Evolutionary conservation across 495 filamentous ascomycete species (phyloP), one percentile per base, ranked within the genome.

Genomic region (Penicillium paxilli): DNA sequence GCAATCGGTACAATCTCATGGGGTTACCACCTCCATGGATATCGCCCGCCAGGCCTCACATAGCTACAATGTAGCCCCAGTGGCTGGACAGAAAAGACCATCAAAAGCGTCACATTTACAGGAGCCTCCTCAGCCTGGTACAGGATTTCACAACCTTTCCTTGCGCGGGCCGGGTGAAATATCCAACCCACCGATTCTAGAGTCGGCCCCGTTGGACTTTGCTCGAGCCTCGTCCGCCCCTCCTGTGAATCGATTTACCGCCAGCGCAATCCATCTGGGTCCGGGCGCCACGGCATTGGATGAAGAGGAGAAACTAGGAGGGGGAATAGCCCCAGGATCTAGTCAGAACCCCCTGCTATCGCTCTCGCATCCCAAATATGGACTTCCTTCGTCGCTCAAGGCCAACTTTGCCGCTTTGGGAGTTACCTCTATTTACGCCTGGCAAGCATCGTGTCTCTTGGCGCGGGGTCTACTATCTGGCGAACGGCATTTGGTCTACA

Each of bases 401-500:
- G 68, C 72, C 21, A 92, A 92, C 62, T 83, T 92, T 57, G 77
- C 76, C 14, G 66, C 70, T 0, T 68, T 85, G 25, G 88, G 88
- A 5, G 85, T 93, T 37, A 77, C 71, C 21, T 77, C 69, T 49
- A 92, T 92, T 54, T 92, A 92, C 61, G 83, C 86, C 2, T 93
- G 90, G 90, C 90, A 93, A 68, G 85, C 87, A n/a, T 83, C 85
- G 24, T 94, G 90, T 63, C 72, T 93, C 16, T 68, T 88, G 30
- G 81, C 84, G 1, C 81, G 80, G 1, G 90, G 88, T 6, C 71
- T 91, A 14, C 68, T 94, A 2, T 58, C 71, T 10, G 89, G 88
- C 17, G 73, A 84, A 44, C 80, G 76, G 40, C 90, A 91, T 56
- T 68, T 94, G 16, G 86, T 93, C 28, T 93, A 94, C 64, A 89